Conservation (phyloP, 106 monocot species). For the Dioscorea alata region DNA sequence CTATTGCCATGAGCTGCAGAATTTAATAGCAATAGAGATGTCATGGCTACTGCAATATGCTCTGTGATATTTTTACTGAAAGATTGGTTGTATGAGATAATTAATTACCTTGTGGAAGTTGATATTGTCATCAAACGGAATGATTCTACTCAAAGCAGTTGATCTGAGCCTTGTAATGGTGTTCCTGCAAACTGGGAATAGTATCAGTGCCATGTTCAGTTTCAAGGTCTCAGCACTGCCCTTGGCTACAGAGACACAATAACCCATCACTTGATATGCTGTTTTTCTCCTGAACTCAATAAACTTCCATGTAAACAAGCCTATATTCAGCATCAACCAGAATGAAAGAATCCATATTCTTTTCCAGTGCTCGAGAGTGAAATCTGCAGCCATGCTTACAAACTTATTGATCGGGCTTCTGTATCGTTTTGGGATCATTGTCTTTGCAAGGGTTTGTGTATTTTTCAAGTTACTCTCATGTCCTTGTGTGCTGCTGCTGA, state of each 20-base stretch:
- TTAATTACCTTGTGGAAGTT: slow-evolving; percentile 82
- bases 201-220: slow-evolving; percentile 96
- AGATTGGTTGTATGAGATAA: not conserved
- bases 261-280: slow-evolving; percentile 86
- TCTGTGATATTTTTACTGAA: not conserved
- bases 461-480: slow-evolving; percentile 19
- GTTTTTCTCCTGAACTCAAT: slow-evolving; percentile 52
- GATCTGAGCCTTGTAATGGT: slow-evolving; percentile 82
- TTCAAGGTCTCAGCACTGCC: slow-evolving; percentile 93
- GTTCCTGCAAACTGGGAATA: slow-evolving; percentile 82
- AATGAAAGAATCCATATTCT: slow-evolving; percentile 67
- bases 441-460: slow-evolving; percentile 45
- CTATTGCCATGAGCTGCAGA: slow-evolving; percentile 50
- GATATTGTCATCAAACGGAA: slow-evolving; percentile 97
- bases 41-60: not conserved
- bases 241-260: slow-evolving; percentile 87
- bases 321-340: slow-evolving; percentile 54
- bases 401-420: slow-evolving; percentile 44
- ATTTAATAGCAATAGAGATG: not conserved
- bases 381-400: slow-evolving; percentile 45
- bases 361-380: slow-evolving; percentile 82
- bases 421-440: slow-evolving; percentile 69
- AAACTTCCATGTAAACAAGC: slow-evolving; percentile 79
- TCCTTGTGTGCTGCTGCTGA: slow-evolving; percentile 37
- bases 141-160: slow-evolving; percentile 48